Evolutionary conservation across 108 stramenopile species (phyloP), one percentile per base, ranked within the genome.

Genomic region (Seminavis robusta): DNA sequence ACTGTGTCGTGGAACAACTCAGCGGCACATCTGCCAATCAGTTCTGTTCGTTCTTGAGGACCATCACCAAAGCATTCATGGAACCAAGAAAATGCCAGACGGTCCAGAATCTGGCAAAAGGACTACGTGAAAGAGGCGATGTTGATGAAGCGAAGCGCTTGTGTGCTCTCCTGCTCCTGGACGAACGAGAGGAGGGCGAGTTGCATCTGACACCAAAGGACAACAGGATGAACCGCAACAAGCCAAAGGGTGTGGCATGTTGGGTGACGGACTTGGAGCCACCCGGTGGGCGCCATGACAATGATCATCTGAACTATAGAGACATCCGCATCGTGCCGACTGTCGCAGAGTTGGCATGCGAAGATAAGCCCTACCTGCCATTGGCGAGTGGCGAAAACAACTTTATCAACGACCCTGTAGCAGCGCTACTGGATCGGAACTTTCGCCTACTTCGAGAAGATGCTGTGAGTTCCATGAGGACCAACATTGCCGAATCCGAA

Each of bases 381-480:
- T 37, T 77, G 1, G 47, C 67, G 6, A 68, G 40, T 40, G 48
- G 49, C 29, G 71, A 63, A 19, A 72, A 77, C 21, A 39, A 40
- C 11, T 25, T 65, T 28, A 51, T 74, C 2, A 37, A 54, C 39
- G 71, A 72, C 53, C 61, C 48, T 4, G 66, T 56, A 26, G 33
- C 62, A 26, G 19, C 39, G 17, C 43, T 79, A 13, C 59, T 79
- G 21, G 73, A 74, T 58, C 33, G 21, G 21, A 74, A 74, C 57
- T 79, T 79, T 46, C 73, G 78, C 8, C 49, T 79, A 32, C 49
- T 74, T 9, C 48, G 78, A 29, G 73, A 79, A 38, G 78, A 79
- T 47, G 73, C 73, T 3, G 32, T 79, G 10, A 48, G 56, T 28
- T 43, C 60, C 20, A 74, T 79, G 65, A 62, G 48, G 28, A 42